phyloP scores from a whole-genome alignment of 345 rosid species.

The Eucalyptus sp. region DNA sequence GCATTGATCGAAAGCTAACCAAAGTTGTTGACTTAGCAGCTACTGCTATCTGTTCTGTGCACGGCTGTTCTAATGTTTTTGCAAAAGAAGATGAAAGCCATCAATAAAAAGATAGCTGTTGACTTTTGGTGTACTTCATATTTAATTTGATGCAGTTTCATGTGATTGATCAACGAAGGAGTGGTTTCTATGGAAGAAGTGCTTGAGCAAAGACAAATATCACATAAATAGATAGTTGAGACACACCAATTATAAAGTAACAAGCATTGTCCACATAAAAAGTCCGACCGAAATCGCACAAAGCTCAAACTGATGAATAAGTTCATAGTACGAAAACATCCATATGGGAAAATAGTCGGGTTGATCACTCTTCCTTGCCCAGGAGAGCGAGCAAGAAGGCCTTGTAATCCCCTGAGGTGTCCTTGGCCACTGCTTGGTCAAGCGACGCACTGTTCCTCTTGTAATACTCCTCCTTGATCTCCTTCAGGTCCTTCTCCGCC shows the following conservation, averaged over 20 bases:
- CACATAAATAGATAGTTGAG: neutral
- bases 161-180: neutral
- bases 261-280: neutral
- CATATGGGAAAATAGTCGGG: neutral
- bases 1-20: neutral
- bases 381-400: conserved; percentile 39
- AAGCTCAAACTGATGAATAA: neutral
- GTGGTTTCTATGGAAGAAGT: neutral
- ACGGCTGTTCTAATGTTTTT: neutral
- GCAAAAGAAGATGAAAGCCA: neutral
- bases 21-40: neutral
- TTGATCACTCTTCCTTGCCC: conserved; percentile 23
- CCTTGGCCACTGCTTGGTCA: conserved; percentile 39
- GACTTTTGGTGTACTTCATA: neutral
- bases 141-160: neutral
- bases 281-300: neutral
- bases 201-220: neutral
- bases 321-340: neutral
- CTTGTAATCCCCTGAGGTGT: conserved; percentile 47
- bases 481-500: conserved; percentile 48
- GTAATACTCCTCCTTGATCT: conserved; percentile 39
- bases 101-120: neutral
- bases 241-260: neutral
- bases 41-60: neutral
- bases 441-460: conserved; percentile 45